phyloP scores from a whole-genome alignment of 495 filamentous ascomycete species.

The Trichoderma reesei region DNA sequence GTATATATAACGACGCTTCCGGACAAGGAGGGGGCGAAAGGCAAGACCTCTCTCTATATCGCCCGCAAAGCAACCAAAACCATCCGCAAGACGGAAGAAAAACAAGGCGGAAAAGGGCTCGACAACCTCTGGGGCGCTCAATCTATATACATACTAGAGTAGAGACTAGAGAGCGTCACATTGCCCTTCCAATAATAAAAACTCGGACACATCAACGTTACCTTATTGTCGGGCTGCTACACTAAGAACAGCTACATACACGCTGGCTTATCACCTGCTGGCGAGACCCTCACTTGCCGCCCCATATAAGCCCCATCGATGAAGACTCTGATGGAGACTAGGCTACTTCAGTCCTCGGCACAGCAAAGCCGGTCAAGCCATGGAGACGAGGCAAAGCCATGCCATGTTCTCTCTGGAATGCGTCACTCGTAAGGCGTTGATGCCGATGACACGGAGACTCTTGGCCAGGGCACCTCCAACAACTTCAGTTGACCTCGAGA shows the following conservation, averaged over 20 bases:
- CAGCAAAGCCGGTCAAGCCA: neutral
- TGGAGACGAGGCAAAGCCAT: neutral
- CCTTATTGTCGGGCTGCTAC: constrained; percentile 4
- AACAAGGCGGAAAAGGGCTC: neutral
- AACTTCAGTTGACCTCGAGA: too few species aligned
- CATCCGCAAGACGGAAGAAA: neutral
- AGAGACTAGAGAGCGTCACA: too few species aligned
- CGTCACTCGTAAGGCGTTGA: neutral
- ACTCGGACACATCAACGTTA: constrained; percentile 8
- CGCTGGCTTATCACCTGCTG: constrained; percentile 3
- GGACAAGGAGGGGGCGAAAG: neutral
- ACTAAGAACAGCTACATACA: neutral
- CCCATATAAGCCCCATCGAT: constrained; percentile 4
- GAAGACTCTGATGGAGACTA: neutral
- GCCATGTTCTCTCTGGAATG: neutral
- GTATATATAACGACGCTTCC: neutral
- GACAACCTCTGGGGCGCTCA: too few species aligned
- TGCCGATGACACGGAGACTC: too few species aligned
- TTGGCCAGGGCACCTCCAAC: too few species aligned
- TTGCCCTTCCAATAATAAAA: neutral
- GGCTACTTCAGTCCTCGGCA: neutral
- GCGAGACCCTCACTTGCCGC: constrained; percentile 4
- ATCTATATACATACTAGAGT: too few species aligned
- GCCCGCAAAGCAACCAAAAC: neutral
- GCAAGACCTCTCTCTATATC: neutral